These are phyloP conservation scores for Jatropha multifida DNA, from an alignment of 441 rosid genomes.

Conservation along the genomic window DNA sequence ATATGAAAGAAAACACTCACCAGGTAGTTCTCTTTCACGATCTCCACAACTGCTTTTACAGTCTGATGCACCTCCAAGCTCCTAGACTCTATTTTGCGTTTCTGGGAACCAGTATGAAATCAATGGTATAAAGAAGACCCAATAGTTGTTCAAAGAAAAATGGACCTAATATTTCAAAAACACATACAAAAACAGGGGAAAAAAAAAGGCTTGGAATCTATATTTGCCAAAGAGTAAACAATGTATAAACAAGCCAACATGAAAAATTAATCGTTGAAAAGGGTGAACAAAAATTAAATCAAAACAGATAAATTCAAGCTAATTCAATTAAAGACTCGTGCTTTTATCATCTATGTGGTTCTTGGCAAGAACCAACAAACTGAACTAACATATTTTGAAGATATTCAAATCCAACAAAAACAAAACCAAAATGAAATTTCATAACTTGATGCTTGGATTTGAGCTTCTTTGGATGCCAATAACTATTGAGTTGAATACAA, in stretches of 20 bases:
- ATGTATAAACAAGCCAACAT: background rate
- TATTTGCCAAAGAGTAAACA: no score
- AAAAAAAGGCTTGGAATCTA: background rate
- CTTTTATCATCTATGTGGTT: no score
- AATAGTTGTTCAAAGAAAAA: background rate
- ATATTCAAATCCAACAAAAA: no score
- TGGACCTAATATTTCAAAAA: background rate
- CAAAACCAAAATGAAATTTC: no score
- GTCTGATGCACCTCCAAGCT: slow-evolving; percentile 74
- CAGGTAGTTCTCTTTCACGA: slow-evolving; percentile 95
- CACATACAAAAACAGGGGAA: background rate
- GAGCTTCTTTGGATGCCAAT: no score
- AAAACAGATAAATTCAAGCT: background rate
- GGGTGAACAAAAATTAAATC: background rate
- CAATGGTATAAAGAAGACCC: slow-evolving; percentile 15
- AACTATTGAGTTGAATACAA: no score
- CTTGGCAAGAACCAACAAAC: no score
- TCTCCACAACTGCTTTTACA: slow-evolving; percentile 82
- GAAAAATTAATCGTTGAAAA: background rate
- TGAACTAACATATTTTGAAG: no score
- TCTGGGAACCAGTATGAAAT: slow-evolving; percentile 40
- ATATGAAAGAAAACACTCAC: slow-evolving; percentile 40
- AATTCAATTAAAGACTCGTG: no score
- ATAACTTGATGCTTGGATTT: no score
- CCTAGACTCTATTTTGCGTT: slow-evolving; percentile 70